Evolutionary conservation across 805 yeast genomes (phyloP).

Genomic region (Candida saitoana): DNA sequence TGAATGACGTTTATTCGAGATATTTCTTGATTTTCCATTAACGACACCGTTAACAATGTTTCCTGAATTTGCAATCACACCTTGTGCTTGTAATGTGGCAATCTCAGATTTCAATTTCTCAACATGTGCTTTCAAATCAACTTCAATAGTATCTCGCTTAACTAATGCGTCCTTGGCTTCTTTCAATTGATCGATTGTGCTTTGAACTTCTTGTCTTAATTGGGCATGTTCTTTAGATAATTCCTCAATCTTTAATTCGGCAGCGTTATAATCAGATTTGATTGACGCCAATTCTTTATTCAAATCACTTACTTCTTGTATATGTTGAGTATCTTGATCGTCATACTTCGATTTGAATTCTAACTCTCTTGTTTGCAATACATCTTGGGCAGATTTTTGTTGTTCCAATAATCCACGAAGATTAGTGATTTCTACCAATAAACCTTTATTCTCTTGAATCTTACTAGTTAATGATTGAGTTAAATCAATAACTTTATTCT

Average conservation of each 20-base stretch:
- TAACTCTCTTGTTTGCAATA: slow-evolving; percentile 51
- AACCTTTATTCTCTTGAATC: slow-evolving; percentile 74
- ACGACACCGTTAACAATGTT: slow-evolving; percentile 22
- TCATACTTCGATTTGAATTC: slow-evolving; percentile 48
- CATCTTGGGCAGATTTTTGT: slow-evolving; percentile 49
- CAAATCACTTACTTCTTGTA: slow-evolving; percentile 43
- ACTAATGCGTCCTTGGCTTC: slow-evolving; percentile 55
- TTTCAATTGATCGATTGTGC: slow-evolving; percentile 58
- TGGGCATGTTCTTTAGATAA: slow-evolving; percentile 58
- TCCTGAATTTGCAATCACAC: slow-evolving; percentile 3
- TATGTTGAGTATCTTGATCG: slow-evolving; percentile 44
- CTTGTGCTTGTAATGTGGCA: slow-evolving; percentile 38
- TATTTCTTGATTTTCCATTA: slow-evolving; percentile 27
- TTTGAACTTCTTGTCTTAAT: slow-evolving; percentile 59
- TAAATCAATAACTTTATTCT: slow-evolving; percentile 94
- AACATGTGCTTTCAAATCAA: slow-evolving; percentile 61
- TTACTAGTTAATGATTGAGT: slow-evolving; percentile 79
- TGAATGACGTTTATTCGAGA: slow-evolving; percentile 38
- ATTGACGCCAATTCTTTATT: slow-evolving; percentile 54
- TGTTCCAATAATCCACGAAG: slow-evolving; percentile 47
- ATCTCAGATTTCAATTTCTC: slow-evolving; percentile 51
- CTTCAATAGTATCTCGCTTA: slow-evolving; percentile 60
- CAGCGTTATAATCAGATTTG: slow-evolving; percentile 53
- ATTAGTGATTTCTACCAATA: slow-evolving; percentile 56
- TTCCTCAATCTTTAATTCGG: slow-evolving; percentile 56